phyloP scores from a whole-genome alignment of 2,329 filamentous ascomycete species.

The Penicillium concentricum region DNA sequence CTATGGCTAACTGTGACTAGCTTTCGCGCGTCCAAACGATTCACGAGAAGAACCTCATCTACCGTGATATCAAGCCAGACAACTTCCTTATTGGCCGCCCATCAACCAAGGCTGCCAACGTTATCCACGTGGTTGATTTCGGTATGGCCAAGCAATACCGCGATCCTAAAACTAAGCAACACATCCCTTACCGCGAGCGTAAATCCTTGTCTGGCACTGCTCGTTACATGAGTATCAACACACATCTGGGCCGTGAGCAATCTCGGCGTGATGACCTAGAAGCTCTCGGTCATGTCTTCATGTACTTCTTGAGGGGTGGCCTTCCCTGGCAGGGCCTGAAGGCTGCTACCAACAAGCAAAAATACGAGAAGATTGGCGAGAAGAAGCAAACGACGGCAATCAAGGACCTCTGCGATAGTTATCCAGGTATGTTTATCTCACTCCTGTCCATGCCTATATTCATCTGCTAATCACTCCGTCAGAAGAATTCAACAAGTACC shows the following conservation, averaged over 20 bases:
- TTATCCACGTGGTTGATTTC: constrained; percentile 98
- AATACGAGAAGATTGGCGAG: constrained; percentile 99
- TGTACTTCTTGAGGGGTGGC: constrained; percentile 67
- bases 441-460: neutral
- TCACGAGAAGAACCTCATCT: constrained; percentile 98
- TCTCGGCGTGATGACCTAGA: constrained; percentile 94
- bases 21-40: constrained; percentile 90
- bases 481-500: constrained; percentile 96
- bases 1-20: constrained; percentile 40
- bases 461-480: constrained; percentile 34
- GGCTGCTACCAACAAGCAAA: constrained; percentile 80
- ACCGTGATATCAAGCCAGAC: constrained; percentile 98
- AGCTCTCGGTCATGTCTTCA: constrained; percentile 70
- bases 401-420: constrained; percentile 94
- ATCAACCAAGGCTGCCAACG: constrained; percentile 89
- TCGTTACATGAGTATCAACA: constrained; percentile 99
- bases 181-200: constrained; percentile 94
- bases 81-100: constrained; percentile 97
- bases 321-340: constrained; percentile 68
- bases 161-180: constrained; percentile 97
- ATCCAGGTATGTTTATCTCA: constrained; percentile 61
- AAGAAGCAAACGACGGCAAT: constrained; percentile 99
- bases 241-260: constrained; percentile 92
- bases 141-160: constrained; percentile 99
- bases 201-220: constrained; percentile 96